Conservation (phyloP, 129 eudicot genomes). For the Saussurea involucrata region DNA sequence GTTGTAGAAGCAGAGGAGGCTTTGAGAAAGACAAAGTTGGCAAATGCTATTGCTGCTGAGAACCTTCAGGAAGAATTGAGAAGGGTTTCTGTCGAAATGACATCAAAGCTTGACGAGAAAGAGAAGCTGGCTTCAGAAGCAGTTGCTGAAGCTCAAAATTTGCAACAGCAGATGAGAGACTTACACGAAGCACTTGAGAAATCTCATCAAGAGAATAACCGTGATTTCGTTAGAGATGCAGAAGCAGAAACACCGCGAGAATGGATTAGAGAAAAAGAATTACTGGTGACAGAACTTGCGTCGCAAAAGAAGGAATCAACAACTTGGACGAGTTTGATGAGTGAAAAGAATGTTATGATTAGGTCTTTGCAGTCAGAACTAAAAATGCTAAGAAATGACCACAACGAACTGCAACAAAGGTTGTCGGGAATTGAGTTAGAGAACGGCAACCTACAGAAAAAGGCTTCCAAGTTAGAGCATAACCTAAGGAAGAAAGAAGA, state of each 20-base stretch:
- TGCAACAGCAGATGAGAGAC: conserved; percentile 37
- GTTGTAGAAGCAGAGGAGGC: conserved; percentile 71
- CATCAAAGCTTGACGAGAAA: conserved; percentile 48
- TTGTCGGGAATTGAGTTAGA: conserved; percentile 43
- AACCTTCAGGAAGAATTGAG: conserved; percentile 56
- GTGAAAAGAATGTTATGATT: conserved; percentile 47
- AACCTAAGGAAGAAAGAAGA: conserved; percentile 37
- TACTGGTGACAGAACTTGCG: conserved; percentile 40
- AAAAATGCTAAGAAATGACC: conserved; percentile 41
- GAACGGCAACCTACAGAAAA: conserved; percentile 54
- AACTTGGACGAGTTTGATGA: conserved; percentile 40
- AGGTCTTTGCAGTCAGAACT: conserved; percentile 58
- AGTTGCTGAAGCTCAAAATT: conserved; percentile 43
- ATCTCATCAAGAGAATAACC: conserved; percentile 33
- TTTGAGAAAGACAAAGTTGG: conserved; percentile 39
- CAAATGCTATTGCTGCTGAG: conserved; percentile 41
- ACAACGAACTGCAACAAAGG: conserved; percentile 43
- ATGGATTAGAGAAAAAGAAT: conserved; percentile 32
- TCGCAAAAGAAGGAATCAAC: conserved; percentile 40
- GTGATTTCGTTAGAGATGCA: conserved; percentile 5
- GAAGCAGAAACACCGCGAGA: conserved; percentile 15
- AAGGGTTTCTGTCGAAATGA: conserved; percentile 48
- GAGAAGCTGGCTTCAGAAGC: conserved; percentile 40
- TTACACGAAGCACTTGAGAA: conserved; percentile 58
- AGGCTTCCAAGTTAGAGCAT: conserved; percentile 41